A percentile compares a stretch with the other conserved stretches of the same genome.
phyloP scores from a whole-genome alignment of 2,329 filamentous ascomycete genomes.

The Epichloe baconii region DNA sequence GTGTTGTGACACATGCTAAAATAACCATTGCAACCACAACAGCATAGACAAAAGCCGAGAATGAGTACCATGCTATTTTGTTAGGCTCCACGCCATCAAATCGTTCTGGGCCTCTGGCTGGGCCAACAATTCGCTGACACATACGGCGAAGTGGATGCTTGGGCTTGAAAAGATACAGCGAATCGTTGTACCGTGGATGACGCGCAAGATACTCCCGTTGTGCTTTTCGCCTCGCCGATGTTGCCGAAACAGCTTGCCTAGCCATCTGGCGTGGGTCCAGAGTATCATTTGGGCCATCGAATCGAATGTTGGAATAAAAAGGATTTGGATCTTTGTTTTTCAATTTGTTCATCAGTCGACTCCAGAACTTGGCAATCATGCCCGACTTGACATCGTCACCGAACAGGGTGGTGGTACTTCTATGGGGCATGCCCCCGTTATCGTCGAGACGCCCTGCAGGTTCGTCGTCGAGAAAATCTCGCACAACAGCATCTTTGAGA shows the following conservation, averaged over 20 bases:
- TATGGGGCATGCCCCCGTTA: constrained; percentile 15
- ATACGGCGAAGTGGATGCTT: constrained; percentile 64
- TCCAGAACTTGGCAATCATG: constrained; percentile 47
- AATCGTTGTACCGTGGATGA: constrained; percentile 85
- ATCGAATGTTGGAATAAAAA: constrained; percentile 67
- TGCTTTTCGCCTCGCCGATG: constrained; percentile 69
- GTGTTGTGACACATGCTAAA: constrained; percentile 86
- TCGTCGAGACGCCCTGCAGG: constrained; percentile 18
- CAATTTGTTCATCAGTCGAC: constrained; percentile 41
- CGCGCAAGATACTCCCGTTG: constrained; percentile 82
- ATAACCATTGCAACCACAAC: constrained; percentile 97
- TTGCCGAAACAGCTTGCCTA: constrained; percentile 74
- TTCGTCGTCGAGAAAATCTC: constrained; percentile 83
- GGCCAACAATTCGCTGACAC: constrained; percentile 83
- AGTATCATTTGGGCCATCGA: constrained; percentile 62
- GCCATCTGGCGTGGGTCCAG: constrained; percentile 81
- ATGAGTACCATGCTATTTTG: constrained; percentile 79
- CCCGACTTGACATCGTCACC: constrained; percentile 41
- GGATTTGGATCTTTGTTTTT: constrained; percentile 73
- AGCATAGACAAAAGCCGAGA: constrained; percentile 87
- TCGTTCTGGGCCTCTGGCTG: constrained; percentile 73
- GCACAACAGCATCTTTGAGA: constrained; percentile 87
- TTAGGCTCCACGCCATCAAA: constrained; percentile 85
- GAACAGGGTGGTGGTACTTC: constrained; percentile 19
- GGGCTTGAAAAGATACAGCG: constrained; percentile 75